Evolutionary conservation across 176 grass and related monocot genomes (phyloP).

Genomic region (Zizania latifolia): DNA sequence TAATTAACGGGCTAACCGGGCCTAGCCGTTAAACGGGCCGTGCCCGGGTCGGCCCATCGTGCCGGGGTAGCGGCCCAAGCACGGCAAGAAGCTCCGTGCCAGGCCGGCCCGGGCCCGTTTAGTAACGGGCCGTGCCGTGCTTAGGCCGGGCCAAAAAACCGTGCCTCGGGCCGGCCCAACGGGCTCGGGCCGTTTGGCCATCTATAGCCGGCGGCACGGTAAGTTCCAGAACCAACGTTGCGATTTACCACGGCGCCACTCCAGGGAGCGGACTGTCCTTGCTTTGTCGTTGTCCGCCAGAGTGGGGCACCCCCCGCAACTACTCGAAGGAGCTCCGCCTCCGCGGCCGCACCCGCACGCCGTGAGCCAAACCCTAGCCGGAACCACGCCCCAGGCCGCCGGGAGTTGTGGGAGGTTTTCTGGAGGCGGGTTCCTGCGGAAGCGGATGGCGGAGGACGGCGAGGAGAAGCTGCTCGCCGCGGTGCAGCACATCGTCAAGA

Average conservation of each 20-base stretch:
- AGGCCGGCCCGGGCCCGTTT: too few species aligned
- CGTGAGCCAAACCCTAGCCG: slow-evolving; percentile 25
- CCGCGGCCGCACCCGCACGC: slow-evolving; percentile 2
- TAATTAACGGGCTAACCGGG: too few species aligned
- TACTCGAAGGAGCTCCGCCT: background rate
- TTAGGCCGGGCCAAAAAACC: too few species aligned
- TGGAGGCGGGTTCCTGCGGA: background rate
- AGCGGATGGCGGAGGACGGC: slow-evolving; percentile 84
- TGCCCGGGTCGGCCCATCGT: too few species aligned
- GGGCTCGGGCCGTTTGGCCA: too few species aligned
- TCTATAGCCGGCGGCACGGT: background rate
- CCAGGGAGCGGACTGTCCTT: background rate
- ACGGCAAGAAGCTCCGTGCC: too few species aligned
- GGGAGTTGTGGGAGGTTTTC: background rate
- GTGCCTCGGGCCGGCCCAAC: too few species aligned
- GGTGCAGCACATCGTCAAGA: slow-evolving; percentile 87
- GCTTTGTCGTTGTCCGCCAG: slow-evolving; percentile 31
- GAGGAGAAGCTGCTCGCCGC: slow-evolving; percentile 93
- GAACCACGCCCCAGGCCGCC: background rate
- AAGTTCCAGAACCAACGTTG: background rate
- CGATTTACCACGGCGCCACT: background rate
- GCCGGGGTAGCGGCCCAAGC: too few species aligned
- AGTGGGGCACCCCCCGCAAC: background rate
- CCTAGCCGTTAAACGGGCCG: too few species aligned
- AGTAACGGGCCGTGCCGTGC: too few species aligned